phyloP scores from a whole-genome alignment of 139 green algal genomes.

The Mychonastes homosphaera region DNA sequence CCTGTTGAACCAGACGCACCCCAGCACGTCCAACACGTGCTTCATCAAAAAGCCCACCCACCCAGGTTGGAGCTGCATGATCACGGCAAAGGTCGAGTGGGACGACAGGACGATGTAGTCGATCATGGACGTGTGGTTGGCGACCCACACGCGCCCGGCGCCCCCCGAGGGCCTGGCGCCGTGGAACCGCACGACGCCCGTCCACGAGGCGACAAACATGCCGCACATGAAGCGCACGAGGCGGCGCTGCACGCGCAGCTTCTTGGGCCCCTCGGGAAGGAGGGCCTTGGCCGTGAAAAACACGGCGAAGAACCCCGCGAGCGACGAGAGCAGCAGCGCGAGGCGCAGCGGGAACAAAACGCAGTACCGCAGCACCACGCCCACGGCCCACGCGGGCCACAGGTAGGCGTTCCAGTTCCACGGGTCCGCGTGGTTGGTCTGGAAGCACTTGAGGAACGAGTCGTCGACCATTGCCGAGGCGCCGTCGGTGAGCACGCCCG shows the following conservation, averaged over 20 bases:
- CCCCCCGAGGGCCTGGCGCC: constrained; percentile 65
- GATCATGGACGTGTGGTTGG: constrained; percentile 99
- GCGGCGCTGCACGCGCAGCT: constrained; percentile 27
- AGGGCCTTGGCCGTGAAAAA: constrained; percentile 63
- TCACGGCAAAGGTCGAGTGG: constrained; percentile 80
- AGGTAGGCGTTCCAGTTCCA: constrained; percentile 99
- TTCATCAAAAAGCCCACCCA: constrained; percentile 84
- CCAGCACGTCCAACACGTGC: constrained; percentile 67
- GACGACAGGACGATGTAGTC: constrained; percentile 91
- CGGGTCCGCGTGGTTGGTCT: constrained; percentile 48
- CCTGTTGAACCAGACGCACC: constrained; percentile 96
- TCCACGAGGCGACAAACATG: constrained; percentile 83
- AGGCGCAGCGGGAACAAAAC: constrained; percentile 51
- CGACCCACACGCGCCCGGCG: constrained; percentile 72
- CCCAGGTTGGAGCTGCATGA: constrained; percentile 87
- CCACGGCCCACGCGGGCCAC: constrained; percentile 70
- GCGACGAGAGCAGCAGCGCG: constrained; percentile 53
- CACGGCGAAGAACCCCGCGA: constrained; percentile 61
- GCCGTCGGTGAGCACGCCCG: constrained; percentile 65
- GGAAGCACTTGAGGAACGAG: constrained; percentile 92
- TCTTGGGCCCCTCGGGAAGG: constrained; percentile 13
- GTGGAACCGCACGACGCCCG: constrained; percentile 70
- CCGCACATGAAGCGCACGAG: constrained; percentile 25
- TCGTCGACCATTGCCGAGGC: constrained; percentile 85
- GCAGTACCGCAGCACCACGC: constrained; percentile 33